phyloP scores from a whole-genome alignment of 2,329 filamentous ascomycete species.

The Neodidymelliopsis sp. region DNA sequence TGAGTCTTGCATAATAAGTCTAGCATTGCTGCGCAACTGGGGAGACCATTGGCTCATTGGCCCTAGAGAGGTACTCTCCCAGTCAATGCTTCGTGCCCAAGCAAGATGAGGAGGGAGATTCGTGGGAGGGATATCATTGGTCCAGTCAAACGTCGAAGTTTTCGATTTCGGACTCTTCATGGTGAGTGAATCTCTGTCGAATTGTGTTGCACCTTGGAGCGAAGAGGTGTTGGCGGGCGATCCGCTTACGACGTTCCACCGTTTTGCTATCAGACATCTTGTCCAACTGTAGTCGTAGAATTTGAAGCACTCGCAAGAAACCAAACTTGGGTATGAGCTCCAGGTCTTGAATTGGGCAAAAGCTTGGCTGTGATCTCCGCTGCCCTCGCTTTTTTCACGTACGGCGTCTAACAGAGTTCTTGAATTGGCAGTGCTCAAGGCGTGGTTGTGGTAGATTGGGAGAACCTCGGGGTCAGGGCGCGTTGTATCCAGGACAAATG shows the following conservation, averaged over 20 bases:
- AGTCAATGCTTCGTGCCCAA: slow-evolving; percentile 67
- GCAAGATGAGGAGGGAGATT: slow-evolving; percentile 17
- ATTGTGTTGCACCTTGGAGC: not conserved
- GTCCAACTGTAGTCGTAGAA: slow-evolving; percentile 23
- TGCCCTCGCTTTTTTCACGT: not conserved
- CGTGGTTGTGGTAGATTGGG: slow-evolving; percentile 32
- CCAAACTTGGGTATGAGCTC: slow-evolving; percentile 8
- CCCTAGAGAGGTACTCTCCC: slow-evolving; percentile 74
- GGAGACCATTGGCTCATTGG: slow-evolving; percentile 74
- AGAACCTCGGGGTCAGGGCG: not conserved
- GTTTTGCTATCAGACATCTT: slow-evolving; percentile 22
- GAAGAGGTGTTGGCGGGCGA: not conserved
- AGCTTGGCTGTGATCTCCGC: not conserved
- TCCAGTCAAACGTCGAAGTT: slow-evolving; percentile 25
- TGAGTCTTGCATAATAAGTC: slow-evolving; percentile 69
- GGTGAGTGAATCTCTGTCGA: not conserved
- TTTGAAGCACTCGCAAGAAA: slow-evolving; percentile 1
- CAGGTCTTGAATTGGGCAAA: slow-evolving; percentile 28
- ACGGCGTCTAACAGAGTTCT: slow-evolving; percentile 20
- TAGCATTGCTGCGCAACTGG: slow-evolving; percentile 76
- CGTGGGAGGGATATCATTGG: slow-evolving; percentile 22
- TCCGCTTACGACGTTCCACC: slow-evolving; percentile 35
- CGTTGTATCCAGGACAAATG: slow-evolving; percentile 24
- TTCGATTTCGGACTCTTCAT: slow-evolving; percentile 11
- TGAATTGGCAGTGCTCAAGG: slow-evolving; percentile 23